Percentiles rank a stretch among this genome's conserved stretches.
Conservation (phyloP, 805 yeast species). For the Yarrowia divulgata region DNA sequence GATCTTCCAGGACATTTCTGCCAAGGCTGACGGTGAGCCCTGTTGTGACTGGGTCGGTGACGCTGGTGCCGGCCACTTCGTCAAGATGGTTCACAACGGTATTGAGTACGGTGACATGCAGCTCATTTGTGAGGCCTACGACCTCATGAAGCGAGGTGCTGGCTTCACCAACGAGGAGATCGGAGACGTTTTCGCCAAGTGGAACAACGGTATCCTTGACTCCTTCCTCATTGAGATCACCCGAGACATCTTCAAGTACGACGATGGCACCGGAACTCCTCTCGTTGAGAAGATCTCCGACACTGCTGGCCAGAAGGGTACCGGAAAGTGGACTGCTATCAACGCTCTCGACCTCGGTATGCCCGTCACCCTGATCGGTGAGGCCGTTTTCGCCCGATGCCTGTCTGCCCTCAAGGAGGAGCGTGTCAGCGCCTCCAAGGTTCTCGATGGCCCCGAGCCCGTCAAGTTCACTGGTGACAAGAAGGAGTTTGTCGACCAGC, state of each 20-base stretch:
- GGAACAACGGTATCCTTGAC: constrained; percentile 98
- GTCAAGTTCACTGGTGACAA: constrained; percentile 75
- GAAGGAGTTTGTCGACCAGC: constrained; percentile 83
- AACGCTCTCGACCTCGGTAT: constrained; percentile 97
- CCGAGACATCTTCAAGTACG: constrained; percentile 87
- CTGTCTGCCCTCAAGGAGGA: constrained; percentile 90
- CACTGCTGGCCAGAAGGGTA: constrained; percentile 99
- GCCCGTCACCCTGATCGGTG: constrained; percentile 98
- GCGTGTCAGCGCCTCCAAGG: constrained; percentile 83
- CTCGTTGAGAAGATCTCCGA: constrained; percentile 96
- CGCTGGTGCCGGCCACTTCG: constrained; percentile 98
- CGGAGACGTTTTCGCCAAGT: constrained; percentile 85
- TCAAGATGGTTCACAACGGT: constrained; percentile 99
- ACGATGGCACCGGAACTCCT: constrained; percentile 91
- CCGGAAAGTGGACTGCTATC: constrained; percentile 99
- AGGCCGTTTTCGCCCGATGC: constrained; percentile 97
- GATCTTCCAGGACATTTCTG: constrained; percentile 94
- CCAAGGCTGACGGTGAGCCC: constrained; percentile 98
- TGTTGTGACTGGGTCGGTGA: constrained; percentile 99
- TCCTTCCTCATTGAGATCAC: constrained; percentile 97
- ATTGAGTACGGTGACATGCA: constrained; percentile 99
- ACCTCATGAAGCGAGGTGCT: constrained; percentile 92
- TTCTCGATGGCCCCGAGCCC: constrained; percentile 79
- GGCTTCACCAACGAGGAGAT: constrained; percentile 90
- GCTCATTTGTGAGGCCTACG: constrained; percentile 97